phyloP scores from a whole-genome alignment of 2,329 filamentous ascomycete species.

The Sporothrix pallida region DNA sequence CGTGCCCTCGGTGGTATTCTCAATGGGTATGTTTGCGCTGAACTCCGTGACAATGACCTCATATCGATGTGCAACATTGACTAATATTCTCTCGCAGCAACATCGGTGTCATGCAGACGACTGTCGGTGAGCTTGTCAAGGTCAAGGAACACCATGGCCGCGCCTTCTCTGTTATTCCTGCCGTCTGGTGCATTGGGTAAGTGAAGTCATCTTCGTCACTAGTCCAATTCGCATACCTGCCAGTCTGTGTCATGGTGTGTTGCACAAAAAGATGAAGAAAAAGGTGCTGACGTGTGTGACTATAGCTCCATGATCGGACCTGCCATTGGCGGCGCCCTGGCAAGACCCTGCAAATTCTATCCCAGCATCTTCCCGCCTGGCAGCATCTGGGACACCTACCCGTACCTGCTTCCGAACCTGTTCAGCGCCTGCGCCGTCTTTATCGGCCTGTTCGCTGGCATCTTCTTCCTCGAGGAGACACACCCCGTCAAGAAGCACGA shows the following conservation, averaged over 20 bases:
- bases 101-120: constrained; percentile 93
- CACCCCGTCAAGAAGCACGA: constrained; percentile 80
- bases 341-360: constrained; percentile 83
- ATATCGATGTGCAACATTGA: neutral
- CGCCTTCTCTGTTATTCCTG: constrained; percentile 96
- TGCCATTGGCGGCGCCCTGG: constrained; percentile 86
- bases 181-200: constrained; percentile 94
- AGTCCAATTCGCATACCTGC: neutral
- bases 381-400: constrained; percentile 82
- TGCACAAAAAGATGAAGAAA: neutral
- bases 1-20: constrained; percentile 87
- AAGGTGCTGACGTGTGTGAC: constrained; percentile 8
- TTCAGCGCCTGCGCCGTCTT: constrained; percentile 81
- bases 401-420: constrained; percentile 91
- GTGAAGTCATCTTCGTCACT: constrained; percentile 39
- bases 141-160: constrained; percentile 92
- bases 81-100: constrained; percentile 62
- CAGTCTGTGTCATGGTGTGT: neutral
- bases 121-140: constrained; percentile 90
- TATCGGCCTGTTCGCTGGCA: constrained; percentile 75
- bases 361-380: constrained; percentile 73
- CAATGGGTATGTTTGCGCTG: constrained; percentile 72
- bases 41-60: too few species aligned
- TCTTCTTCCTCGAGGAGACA: constrained; percentile 92
- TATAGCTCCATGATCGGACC: constrained; percentile 85